A percentile compares a stretch with the other conserved stretches of the same genome.
Evolutionary conservation across 2,329 filamentous ascomycete genomes (phyloP).

Genomic region (Colletotrichum echinochloae): DNA sequence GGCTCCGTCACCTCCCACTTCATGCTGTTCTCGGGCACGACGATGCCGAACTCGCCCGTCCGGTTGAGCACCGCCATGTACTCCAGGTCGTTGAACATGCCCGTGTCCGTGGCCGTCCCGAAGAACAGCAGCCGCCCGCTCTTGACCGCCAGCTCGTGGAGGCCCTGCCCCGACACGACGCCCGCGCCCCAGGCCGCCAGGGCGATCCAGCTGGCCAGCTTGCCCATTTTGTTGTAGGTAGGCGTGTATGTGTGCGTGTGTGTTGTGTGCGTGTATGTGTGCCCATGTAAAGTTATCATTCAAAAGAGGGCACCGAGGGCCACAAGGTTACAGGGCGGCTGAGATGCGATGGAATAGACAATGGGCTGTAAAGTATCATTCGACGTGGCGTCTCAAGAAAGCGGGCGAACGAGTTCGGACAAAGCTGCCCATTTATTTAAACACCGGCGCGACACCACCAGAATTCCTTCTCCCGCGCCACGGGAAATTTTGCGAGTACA

Average conservation of each 20-base stretch:
- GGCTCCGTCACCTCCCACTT: conserved; percentile 73
- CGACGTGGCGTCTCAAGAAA: conserved; percentile 9
- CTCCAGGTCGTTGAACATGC: conserved; percentile 59
- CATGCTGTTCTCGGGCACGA: conserved; percentile 71
- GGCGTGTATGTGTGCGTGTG: background rate
- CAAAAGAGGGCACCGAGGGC: background rate
- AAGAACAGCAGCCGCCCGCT: conserved; percentile 70
- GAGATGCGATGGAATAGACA: conserved; percentile 4
- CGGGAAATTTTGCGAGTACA: background rate
- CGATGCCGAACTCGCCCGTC: conserved; percentile 68
- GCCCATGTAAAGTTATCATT: background rate
- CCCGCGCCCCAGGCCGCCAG: background rate
- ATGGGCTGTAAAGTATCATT: background rate
- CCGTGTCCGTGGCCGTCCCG: conserved; percentile 70
- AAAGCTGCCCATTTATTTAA: conserved; percentile 14
- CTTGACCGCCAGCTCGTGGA: conserved; percentile 62
- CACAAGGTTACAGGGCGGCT: background rate
- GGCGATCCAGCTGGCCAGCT: background rate
- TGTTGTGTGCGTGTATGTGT: too few relatives aligned
- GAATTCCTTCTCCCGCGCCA: background rate
- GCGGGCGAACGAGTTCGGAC: background rate
- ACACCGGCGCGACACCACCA: too few relatives aligned
- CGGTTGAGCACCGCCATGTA: conserved; percentile 67
- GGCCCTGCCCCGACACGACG: conserved; percentile 47
- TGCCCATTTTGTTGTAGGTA: background rate